phyloP scores from a whole-genome alignment of 768 basidiomycete species.

The Agrocybe praecox region DNA sequence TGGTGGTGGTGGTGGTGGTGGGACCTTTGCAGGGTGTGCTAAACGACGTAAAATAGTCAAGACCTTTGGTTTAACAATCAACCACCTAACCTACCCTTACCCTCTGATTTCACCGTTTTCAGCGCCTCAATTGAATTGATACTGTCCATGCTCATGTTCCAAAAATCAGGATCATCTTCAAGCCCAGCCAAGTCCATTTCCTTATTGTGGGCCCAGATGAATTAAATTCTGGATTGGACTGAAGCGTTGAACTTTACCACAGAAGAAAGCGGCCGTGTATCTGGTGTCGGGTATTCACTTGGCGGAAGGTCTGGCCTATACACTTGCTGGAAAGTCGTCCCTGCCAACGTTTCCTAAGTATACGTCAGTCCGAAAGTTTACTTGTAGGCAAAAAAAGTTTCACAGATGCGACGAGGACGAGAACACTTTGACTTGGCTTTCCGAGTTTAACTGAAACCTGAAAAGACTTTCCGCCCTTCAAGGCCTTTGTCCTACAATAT shows the following conservation, averaged over 20 bases:
- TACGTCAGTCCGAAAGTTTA: neutral
- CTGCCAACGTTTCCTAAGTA: constrained; percentile 75
- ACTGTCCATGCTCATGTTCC: constrained; percentile 53
- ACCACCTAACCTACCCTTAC: neutral
- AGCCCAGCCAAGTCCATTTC: constrained; percentile 67
- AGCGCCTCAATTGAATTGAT: constrained; percentile 26
- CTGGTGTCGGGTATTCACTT: constrained; percentile 61
- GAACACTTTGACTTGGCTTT: constrained; percentile 75
- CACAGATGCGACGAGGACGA: constrained; percentile 66
- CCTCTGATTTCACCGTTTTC: constrained; percentile 3
- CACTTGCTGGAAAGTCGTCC: constrained; percentile 50
- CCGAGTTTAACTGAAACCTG: constrained; percentile 58
- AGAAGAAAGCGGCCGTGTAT: constrained; percentile 71
- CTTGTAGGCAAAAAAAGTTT: constrained; percentile 6
- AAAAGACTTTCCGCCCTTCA: constrained; percentile 63
- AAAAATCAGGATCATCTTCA: constrained; percentile 71
- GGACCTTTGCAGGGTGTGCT: neutral
- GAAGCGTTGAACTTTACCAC: constrained; percentile 36
- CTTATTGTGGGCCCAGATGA: constrained; percentile 33
- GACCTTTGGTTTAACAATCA: neutral
- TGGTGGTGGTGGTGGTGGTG: neutral
- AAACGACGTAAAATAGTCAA: neutral
- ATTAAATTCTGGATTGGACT: neutral
- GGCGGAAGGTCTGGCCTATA: constrained; percentile 62
- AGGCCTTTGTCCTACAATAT: constrained; percentile 61